These are phyloP conservation scores for Salix exigua DNA, from an alignment of 345 rosid species.

Conservation along the genomic window DNA sequence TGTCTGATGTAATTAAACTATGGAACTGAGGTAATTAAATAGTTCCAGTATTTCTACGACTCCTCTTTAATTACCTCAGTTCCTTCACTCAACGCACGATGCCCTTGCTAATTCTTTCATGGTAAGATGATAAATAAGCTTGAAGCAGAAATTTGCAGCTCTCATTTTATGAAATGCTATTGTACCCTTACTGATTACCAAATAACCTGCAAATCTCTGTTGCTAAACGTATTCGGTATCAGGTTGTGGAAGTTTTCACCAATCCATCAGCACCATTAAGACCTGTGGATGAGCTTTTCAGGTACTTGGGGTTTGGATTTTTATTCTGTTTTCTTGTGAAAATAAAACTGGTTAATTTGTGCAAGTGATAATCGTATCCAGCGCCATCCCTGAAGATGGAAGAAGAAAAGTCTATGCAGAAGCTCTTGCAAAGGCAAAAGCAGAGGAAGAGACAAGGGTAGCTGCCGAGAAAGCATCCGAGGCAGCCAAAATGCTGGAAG, in stretches of 20 bases:
- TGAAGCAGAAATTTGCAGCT: background rate
- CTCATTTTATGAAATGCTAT: background rate
- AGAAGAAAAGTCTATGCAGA: slow-evolving; percentile 77
- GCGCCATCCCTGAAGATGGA: slow-evolving; percentile 80
- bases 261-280: slow-evolving; percentile 69
- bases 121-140: background rate
- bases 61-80: background rate
- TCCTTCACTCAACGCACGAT: background rate
- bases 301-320: slow-evolving; percentile 35
- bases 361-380: slow-evolving; percentile 12
- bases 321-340: background rate
- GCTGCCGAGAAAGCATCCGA: slow-evolving; percentile 60
- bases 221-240: background rate
- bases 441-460: slow-evolving; percentile 55
- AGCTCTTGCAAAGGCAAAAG: slow-evolving; percentile 52
- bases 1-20: background rate
- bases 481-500: slow-evolving; percentile 52
- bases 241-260: slow-evolving; percentile 84
- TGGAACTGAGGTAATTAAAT: too few relatives aligned
- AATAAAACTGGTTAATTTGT: background rate
- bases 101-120: background rate
- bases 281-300: slow-evolving; percentile 70
- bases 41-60: too few relatives aligned
- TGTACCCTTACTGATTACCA: background rate
- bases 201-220: background rate